phyloP scores from a whole-genome alignment of 2,329 filamentous ascomycete species.

The Zymoseptoria brevis region DNA sequence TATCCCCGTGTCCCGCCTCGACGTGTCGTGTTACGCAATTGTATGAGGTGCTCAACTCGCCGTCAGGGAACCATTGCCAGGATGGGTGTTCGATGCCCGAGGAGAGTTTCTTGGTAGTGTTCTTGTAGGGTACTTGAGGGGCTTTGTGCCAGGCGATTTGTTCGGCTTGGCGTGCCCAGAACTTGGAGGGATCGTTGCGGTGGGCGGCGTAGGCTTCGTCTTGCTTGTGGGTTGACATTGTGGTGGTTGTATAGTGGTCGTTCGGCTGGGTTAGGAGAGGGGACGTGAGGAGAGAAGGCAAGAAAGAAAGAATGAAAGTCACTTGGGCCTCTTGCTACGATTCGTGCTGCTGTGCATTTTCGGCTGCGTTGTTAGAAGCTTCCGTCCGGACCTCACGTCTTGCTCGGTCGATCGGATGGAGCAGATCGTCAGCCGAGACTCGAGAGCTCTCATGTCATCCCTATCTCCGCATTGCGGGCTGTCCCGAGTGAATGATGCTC shows the following conservation, averaged over 20 bases:
- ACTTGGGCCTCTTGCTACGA: background rate
- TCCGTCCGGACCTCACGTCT: background rate
- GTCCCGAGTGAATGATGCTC: background rate
- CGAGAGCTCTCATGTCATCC: background rate
- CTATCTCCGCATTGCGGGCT: background rate
- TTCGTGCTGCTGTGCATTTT: background rate
- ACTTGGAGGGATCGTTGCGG: constrained; percentile 28
- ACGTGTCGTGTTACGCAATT: constrained; percentile 90
- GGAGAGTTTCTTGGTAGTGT: constrained; percentile 55
- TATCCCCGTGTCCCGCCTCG: constrained; percentile 63
- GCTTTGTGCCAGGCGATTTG: constrained; percentile 74
- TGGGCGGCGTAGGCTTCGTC: constrained; percentile 29
- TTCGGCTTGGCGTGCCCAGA: constrained; percentile 45
- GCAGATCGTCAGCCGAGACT: background rate
- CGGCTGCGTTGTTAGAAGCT: background rate
- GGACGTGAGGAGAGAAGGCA: background rate
- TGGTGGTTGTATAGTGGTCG: background rate
- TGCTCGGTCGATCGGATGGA: background rate
- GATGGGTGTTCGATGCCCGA: constrained; percentile 59
- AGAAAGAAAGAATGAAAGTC: background rate
- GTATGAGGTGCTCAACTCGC: constrained; percentile 83
- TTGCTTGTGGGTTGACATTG: constrained; percentile 24
- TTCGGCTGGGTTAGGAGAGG: background rate
- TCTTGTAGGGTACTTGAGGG: constrained; percentile 55
- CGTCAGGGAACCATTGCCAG: constrained; percentile 87